Evolutionary conservation across 2,329 filamentous ascomycete species (phyloP).

Genomic region (Neopestalotiopsis rosae): DNA sequence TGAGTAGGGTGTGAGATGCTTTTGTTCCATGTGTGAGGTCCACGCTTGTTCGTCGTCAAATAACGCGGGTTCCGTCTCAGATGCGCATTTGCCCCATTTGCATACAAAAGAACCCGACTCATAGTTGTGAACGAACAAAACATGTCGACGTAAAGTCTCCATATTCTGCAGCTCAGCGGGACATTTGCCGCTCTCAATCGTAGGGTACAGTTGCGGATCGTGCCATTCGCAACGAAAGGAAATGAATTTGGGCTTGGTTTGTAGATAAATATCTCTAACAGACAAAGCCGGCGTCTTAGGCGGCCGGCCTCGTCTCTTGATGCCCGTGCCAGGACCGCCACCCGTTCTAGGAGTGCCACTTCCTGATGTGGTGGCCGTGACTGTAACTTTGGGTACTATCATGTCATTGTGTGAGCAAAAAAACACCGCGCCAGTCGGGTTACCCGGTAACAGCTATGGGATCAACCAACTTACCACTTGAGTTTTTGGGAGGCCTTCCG

Average conservation of each 20-base stretch:
- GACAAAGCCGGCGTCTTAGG: slow-evolving; percentile 44
- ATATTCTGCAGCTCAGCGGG: slow-evolving; percentile 67
- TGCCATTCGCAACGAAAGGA: slow-evolving; percentile 65
- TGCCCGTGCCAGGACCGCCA: slow-evolving; percentile 10
- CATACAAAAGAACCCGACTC: slow-evolving; percentile 32
- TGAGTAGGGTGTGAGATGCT: slow-evolving; percentile 57
- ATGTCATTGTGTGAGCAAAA: not conserved
- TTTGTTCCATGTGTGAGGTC: slow-evolving; percentile 55
- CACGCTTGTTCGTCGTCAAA: slow-evolving; percentile 40
- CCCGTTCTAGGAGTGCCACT: not conserved
- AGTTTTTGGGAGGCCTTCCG: slow-evolving; percentile 48
- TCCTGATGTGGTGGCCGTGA: not conserved
- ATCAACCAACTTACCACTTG: slow-evolving; percentile 41
- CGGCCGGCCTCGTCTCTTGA: slow-evolving; percentile 44
- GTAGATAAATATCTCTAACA: slow-evolving; percentile 47
- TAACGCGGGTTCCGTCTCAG: slow-evolving; percentile 23
- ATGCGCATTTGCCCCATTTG: slow-evolving; percentile 48
- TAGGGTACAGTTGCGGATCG: slow-evolving; percentile 19
- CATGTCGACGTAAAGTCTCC: slow-evolving; percentile 61
- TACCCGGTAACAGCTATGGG: not conserved
- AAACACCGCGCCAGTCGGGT: not conserved
- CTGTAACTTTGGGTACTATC: too few relatives aligned
- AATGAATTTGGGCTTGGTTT: slow-evolving; percentile 49
- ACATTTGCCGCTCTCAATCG: slow-evolving; percentile 41
- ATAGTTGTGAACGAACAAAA: slow-evolving; percentile 53